Evolutionary conservation across 306 rosid species (phyloP), one percentile per base, ranked within the genome.

Genomic region (Pterocarpus macrocarpus): DNA sequence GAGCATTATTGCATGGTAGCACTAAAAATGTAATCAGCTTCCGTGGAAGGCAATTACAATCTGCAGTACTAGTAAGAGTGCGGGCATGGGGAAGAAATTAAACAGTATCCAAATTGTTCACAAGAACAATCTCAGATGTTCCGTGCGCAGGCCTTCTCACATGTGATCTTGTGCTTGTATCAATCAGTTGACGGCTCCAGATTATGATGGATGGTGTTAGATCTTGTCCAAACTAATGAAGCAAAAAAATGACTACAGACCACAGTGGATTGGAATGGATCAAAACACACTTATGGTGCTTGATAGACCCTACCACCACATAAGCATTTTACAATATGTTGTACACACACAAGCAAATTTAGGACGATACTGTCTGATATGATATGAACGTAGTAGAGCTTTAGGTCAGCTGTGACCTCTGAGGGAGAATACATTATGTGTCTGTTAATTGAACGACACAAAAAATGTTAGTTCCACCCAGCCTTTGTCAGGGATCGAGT

Each of bases 151-250:
- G 41, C 41, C 2, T 36, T 36, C 39, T 36, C 5, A 36, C n/a
- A 50, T 50, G 28, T 22, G 28, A 22, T 22, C 32, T 59, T 67
- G 12, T 41, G 50, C 50, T 16, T 45, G 62, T 70, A 56, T 34
- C 15, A 13, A 64, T 44, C 33, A 64, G 68, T 77, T 82, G 80
- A 82, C 75, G 53, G 58, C 77, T 75, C 62, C 83, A 64, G 87
- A 84, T 81, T 62, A 73, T 83, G 82, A 83, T 81, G 85, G 70
- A 28, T 81, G 86, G 80, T 87, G 88, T 76, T 85, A 79, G 93
- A 83, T 84, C 86, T 83, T 89, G 91, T 83, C 93, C 85, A 78
- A 85, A 72, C 88, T 69, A 79, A 52, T 14, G 91, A 85, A 78
- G 81, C 89, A 38, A 88, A 58, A 57, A 53, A 58, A 68, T 81